A percentile compares a stretch with the other conserved stretches of the same genome.
phyloP scores from a whole-genome alignment of 129 eudicot species.

The Helianthus annuus region HanXRQr2.0-SUNRISE NC_035441.2:175914883-175915382 shows the following conservation, averaged over 20 bases:
- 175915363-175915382: no score
- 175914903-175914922: slow-evolving; percentile 42
- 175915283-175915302: no score
- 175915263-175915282: neutral
- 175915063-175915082: no score
- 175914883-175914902: slow-evolving; percentile 37
- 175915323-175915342: no score
- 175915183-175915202: neutral
- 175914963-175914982: slow-evolving; percentile 1
- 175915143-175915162: neutral
- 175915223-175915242: neutral
- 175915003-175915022: no score
- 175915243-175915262: neutral
- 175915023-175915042: no score
- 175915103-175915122: neutral
- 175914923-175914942: slow-evolving; percentile 8
- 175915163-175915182: no score
- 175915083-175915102: no score
- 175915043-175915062: no score
- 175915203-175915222: neutral
- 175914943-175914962: slow-evolving; percentile 2
- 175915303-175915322: no score
- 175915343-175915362: no score
- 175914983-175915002: no score
- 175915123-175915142: slow-evolving; percentile 9